Evolutionary conservation across 2,329 filamentous ascomycete genomes (phyloP).

Genomic region (Thielaviopsis punctulata): DNA sequence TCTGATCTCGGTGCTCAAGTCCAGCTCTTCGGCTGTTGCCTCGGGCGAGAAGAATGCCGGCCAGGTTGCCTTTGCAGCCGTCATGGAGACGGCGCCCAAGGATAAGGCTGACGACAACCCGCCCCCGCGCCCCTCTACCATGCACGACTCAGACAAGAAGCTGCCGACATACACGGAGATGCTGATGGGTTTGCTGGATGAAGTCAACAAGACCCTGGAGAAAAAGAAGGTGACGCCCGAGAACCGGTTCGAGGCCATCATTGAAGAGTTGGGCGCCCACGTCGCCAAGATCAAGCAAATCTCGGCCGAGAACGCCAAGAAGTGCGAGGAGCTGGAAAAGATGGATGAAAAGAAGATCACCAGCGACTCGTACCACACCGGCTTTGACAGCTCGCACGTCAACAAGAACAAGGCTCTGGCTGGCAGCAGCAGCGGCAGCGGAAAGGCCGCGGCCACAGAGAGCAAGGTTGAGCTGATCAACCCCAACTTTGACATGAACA

Average conservation of each 20-base stretch:
- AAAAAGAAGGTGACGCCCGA: constrained; percentile 49
- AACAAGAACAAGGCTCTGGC: constrained; percentile 37
- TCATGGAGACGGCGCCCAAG: constrained; percentile 60
- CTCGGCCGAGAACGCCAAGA: constrained; percentile 55
- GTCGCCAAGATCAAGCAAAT: constrained; percentile 59
- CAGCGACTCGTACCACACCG: constrained; percentile 72
- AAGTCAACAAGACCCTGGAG: constrained; percentile 72
- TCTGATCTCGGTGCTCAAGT: constrained; percentile 57
- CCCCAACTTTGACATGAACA: constrained; percentile 29
- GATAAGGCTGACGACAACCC: constrained; percentile 59
- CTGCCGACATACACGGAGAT: constrained; percentile 86
- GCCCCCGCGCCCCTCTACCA: constrained; percentile 57
- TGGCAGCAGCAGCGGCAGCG: constrained; percentile 28
- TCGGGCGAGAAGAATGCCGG: constrained; percentile 45
- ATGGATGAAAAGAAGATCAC: constrained; percentile 84
- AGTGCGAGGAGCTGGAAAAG: constrained; percentile 67
- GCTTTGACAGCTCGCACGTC: constrained; percentile 78
- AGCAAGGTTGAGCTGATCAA: constrained; percentile 27
- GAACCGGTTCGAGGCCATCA: constrained; percentile 56
- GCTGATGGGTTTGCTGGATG: constrained; percentile 91
- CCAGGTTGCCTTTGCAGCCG: constrained; percentile 71
- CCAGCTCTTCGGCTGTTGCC: constrained; percentile 42
- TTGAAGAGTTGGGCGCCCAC: constrained; percentile 62
- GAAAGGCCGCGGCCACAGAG: constrained; percentile 22
- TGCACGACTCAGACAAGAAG: constrained; percentile 56